These are phyloP conservation scores for Cyclaneusma minus DNA, from an alignment of 2,329 filamentous ascomycete genomes.

Conservation along the genomic window DNA sequence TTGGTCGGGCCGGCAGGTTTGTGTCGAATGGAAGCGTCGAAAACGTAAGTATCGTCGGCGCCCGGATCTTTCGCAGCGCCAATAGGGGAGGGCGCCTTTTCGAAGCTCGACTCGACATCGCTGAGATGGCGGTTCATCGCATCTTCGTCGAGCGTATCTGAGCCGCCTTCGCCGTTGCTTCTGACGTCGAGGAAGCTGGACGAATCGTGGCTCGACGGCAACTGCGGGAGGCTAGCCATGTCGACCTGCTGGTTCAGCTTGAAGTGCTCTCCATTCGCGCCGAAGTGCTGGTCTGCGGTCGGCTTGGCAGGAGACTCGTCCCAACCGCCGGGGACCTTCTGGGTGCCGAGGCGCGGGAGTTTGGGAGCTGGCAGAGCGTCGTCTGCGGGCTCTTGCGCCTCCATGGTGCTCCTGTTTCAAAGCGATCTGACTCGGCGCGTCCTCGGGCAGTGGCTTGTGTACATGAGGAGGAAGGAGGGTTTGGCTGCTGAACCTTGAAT, in stretches of 20 bases:
- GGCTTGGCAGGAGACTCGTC: neutral
- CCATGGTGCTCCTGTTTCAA: no score
- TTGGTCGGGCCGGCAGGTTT: constrained; percentile 15
- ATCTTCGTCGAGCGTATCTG: constrained; percentile 16
- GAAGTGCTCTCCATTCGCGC: neutral
- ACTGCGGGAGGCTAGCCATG: no score
- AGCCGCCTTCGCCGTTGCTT: no score
- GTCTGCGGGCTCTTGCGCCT: constrained; percentile 2
- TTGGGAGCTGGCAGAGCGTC: constrained; percentile 1
- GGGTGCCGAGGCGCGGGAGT: neutral
- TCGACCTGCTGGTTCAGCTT: no score
- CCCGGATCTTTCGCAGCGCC: constrained; percentile 25
- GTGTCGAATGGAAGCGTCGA: constrained; percentile 30
- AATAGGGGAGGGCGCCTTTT: constrained; percentile 41
- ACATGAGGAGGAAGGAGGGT: no score
- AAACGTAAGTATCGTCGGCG: constrained; percentile 43
- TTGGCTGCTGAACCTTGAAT: no score
- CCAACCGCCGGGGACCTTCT: neutral
- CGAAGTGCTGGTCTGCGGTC: neutral
- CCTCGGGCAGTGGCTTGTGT: no score
- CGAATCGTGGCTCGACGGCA: no score
- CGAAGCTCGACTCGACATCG: constrained; percentile 52
- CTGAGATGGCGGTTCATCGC: constrained; percentile 31
- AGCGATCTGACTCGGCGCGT: no score
- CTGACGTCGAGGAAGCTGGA: no score